Conservation (phyloP, 225 moss, liverwort and hornwort genomes). For the Physcomitrellopsis africana region DNA sequence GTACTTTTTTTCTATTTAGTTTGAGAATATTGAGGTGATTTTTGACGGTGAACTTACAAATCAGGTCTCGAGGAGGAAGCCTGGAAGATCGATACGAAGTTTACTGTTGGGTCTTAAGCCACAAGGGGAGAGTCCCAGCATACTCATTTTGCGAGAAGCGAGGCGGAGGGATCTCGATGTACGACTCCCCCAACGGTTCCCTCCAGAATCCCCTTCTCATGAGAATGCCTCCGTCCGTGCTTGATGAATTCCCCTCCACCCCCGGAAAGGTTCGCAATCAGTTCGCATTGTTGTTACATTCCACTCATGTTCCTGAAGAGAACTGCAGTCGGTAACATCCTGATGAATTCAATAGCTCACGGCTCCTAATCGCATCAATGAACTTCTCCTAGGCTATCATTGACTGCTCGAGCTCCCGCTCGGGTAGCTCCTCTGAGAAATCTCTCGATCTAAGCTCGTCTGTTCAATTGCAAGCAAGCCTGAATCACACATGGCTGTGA, state of each 20-base stretch:
- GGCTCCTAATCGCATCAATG: too few relatives aligned
- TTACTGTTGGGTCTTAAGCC: conserved; percentile 58
- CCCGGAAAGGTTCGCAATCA: conserved; percentile 56
- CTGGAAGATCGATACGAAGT: conserved; percentile 62
- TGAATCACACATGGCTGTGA: too few relatives aligned
- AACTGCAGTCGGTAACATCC: too few relatives aligned
- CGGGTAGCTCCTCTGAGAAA: too few relatives aligned
- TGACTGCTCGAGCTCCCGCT: too few relatives aligned
- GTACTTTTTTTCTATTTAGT: not conserved
- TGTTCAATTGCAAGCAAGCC: too few relatives aligned
- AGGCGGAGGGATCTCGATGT: conserved; percentile 61
- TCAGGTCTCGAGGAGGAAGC: conserved; percentile 40
- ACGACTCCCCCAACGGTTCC: conserved; percentile 41
- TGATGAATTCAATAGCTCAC: too few relatives aligned
- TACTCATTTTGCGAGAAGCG: conserved; percentile 57
- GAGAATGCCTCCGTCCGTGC: conserved; percentile 44
- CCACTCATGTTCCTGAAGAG: not conserved
- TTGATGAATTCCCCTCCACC: conserved; percentile 57
- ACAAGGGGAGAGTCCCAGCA: conserved; percentile 45
- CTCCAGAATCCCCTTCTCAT: conserved; percentile 39
- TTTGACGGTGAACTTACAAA: not conserved
- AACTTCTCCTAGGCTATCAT: too few relatives aligned
- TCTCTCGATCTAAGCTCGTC: too few relatives aligned
- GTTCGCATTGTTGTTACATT: not conserved
- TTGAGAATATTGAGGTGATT: not conserved